Base-by-base conservation (phyloP, 306 rosid species). In the Lotus japonicus region DNA sequence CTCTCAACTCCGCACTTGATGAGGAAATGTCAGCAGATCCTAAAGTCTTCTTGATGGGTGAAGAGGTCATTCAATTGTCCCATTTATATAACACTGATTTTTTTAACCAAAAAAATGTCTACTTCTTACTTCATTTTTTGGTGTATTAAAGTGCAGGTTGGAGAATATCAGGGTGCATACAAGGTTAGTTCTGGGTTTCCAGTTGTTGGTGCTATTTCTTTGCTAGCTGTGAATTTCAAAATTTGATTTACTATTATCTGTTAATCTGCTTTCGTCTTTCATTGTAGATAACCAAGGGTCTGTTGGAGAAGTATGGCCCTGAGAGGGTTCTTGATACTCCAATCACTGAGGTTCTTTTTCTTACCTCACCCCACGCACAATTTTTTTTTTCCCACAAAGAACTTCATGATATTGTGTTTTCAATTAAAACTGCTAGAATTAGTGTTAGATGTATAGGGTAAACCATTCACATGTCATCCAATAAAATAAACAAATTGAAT, bases 11-110 rank as follows among this genome's bases (percentile, higher is more conserved):
- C 38, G 99, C 99, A 1, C 90, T 95, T 46, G 99, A 95, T 61
- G 99, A 95, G 78, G 99, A 95, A 81, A 95, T 95, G 97, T 88
- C 99, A 0, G 95, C 99, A 45, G 99, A 95, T 81, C 90, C 97
- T 14, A 90, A 82, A 81, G 99, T 95, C 53, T 90, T 95, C 77
- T 74, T 95, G 83, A 90, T 95, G 97, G 99, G 99, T 64, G 99
- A 95, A 87, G 99, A 95, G 90, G 92, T 89, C 65, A 73, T 74
- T 23, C 72, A 42, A 17, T 11, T 73, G 13, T 23, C 33, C 55
- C 43, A 28, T 49, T 13, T 35, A 14, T 58, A 12, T 58, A n/a
- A n/a, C n/a, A n/a, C n/a, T n/a, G n/a, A n/a, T n/a, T n/a, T n/a
- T n/a, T n/a, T n/a, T n/a, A n/a, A n/a, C n/a, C n/a, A n/a, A n/a